Evolutionary conservation across 2,329 filamentous ascomycete genomes (phyloP), one percentile per base, ranked within the genome.

Genomic region (Stagonosporopsis cucurbitacearum): DNA sequence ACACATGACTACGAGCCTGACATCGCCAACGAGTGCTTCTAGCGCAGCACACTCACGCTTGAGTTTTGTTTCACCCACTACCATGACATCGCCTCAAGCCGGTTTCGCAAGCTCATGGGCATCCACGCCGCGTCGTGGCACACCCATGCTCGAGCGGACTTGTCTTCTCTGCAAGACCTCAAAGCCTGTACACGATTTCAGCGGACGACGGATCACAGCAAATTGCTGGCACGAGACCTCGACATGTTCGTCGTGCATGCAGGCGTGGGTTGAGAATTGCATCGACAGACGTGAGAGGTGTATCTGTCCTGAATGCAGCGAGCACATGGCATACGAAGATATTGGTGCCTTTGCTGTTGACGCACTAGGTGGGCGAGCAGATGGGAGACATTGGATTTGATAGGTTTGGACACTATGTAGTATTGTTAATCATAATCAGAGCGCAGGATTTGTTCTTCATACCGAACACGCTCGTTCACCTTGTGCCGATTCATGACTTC

Each of bases 221-320:
- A 64, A 62, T 17, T 74, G 71, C 39, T 59, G 60, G 61, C 71
- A 74, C 42, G 60, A 67, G n/a, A 60, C 67, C 23, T 60, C 68
- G 6, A 68, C 67, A 22, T 74, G 71, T 39, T 52, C 58, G 17
- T 51, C 55, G 5, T 74, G 71, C 26, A 54, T 73, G 26, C 61
- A 68, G 46, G 39, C 50, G 1, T 70, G 69, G 63, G 58, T 74
- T 1, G 59, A 65, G n/a, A 54, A 54, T 11, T 65, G 64, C 44
- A 58, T 68, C 28, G 57, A 60, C 15, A 59, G 44, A 3, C 62
- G 59, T 49, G 61, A 63, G 12, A 51, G 55, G 15, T 68, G 63
- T 23, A 59, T 58, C 6, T 74, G 71, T 60, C 70, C 69, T 0
- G 71, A 74, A 49, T 74, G 71, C 37, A 62, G 63, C 3, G 65